Evolutionary conservation across 1,139 yeast species (phyloP), one percentile per base, ranked within the genome.

Genomic region (Insectozyma bohioensis): DNA sequence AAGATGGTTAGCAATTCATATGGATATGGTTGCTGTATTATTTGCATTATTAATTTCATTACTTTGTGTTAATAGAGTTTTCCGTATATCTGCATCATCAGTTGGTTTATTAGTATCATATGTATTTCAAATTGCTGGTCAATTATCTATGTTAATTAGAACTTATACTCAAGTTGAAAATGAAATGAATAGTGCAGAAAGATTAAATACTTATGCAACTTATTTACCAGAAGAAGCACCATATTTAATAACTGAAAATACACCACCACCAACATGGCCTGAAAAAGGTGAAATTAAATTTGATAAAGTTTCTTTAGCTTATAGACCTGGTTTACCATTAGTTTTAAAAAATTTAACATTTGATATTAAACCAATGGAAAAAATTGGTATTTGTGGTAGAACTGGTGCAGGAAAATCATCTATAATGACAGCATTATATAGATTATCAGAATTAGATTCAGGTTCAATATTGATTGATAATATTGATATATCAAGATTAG

Each of bases 401-500:
- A 83, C 92, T 1, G 92, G 92, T 37, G 90, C 90, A 6, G 92
- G 92, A 27, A 84, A 83, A 54, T 72, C 84, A 15, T 76, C 87
- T 2, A 75, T 83, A 28, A 77, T 81, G 72, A 67, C 75, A 14
- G 83, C 84, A 0, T 59, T 84, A 36, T 83, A 75, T 54, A 67
- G 92, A 37, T 58, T 83, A 23, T 59, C 71, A 10, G 88, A 83
- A 49, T 53, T 80, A 26, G 48, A 59, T 12, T 39, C 52, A 0
- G 92, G 92, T 5, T 45, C 50, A 11, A 70, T 82, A 32, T 37
- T 48, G 2, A 77, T 83, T 46, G 90, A 82, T 51, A 84, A 70
- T 2, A 46, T 79, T 21, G 84, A 81, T 49, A 77, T 77, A 34
- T 55, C 77, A 1, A 58, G 74, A 20, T 74, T 92, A 47, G 97